Base-by-base conservation (phyloP, 73 alveolate genomes). In the Blepharisma japonicum region DNA sequence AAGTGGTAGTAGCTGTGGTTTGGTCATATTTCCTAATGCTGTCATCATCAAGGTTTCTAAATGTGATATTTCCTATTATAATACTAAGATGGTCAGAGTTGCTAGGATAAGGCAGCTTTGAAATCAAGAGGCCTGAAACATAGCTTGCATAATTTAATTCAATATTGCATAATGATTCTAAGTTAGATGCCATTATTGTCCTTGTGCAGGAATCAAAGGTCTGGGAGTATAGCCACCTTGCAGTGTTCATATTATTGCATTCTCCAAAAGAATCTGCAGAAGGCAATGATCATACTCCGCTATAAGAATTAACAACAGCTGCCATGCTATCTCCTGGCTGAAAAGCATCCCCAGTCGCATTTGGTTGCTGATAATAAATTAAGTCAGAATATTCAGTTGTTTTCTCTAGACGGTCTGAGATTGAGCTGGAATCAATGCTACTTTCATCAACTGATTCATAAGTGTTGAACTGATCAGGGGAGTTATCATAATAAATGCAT, bases 391-490 rank as follows among this genome's bases (percentile, higher is more conserved):
- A 32, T 32, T 32, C 42, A 32, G 42, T 32, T 32, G 42, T 1
- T 48, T 14, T 61, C 5, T 25, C 23, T 1, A n/a, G 18, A 20
- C 18, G 18, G 39, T n/a, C 23, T 61, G 74, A 14, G 74, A 14
- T 61, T 8, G 14, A 2, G 47, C 14, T 39, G n/a, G n/a, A 14
- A 2, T 39, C 74, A 20, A 11, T 61, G 47, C 50, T 61, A 2
- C 74, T 39, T 61, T n/a, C 74, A 20, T 14, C 23, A 9, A 61
- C 23, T 8, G 38, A 14, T 0, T 61, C 74, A 39, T 14, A 61
- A 25, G 14, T 61, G 46, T 61, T 61, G 74, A 20, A 61, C 39
- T 61, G 47, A 2, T n/a, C 18, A 61, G 74, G 74, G 23, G 74
- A 61, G 46, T 61, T 61, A 61, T 61, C 74, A 61, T 8, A 18